These are phyloP conservation scores for Lactarius akahatsu DNA, from an alignment of 768 basidiomycete genomes.

Conservation along the genomic window DNA sequence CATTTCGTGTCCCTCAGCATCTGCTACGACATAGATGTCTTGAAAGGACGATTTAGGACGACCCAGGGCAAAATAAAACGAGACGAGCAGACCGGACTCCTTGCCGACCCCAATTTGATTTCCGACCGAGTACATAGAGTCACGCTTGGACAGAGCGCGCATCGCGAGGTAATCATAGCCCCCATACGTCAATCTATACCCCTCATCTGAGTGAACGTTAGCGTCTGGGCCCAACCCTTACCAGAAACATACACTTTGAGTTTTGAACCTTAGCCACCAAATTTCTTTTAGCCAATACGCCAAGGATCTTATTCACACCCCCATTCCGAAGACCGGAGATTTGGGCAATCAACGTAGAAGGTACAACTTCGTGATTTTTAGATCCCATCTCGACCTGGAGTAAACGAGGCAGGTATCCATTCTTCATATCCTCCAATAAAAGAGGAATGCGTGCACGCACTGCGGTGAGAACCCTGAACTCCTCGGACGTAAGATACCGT, in stretches of 20 bases:
- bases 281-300: conserved; percentile 87
- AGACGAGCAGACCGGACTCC: conserved; percentile 70
- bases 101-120: conserved; percentile 99
- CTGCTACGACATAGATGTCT: conserved; percentile 92
- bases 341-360: conserved; percentile 83
- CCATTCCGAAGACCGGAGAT: conserved; percentile 91
- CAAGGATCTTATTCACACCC: conserved; percentile 90
- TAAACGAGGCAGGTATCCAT: background rate
- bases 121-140: conserved; percentile 86
- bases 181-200: conserved; percentile 95
- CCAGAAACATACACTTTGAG: conserved; percentile 71
- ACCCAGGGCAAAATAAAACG: background rate
- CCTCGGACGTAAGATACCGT: conserved; percentile 86
- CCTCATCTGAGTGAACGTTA: conserved; percentile 67
- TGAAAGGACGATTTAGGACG: background rate
- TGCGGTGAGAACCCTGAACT: conserved; percentile 95
- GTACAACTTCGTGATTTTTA: conserved; percentile 97
- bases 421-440: background rate
- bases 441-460: conserved; percentile 40
- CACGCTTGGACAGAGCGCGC: conserved; percentile 87
- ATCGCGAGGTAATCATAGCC: conserved; percentile 98
- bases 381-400: conserved; percentile 94
- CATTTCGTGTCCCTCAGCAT: conserved; percentile 80
- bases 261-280: conserved; percentile 89
- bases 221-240: background rate